Conservation (phyloP, 805 yeast species). For the Candida railenensis region DNA sequence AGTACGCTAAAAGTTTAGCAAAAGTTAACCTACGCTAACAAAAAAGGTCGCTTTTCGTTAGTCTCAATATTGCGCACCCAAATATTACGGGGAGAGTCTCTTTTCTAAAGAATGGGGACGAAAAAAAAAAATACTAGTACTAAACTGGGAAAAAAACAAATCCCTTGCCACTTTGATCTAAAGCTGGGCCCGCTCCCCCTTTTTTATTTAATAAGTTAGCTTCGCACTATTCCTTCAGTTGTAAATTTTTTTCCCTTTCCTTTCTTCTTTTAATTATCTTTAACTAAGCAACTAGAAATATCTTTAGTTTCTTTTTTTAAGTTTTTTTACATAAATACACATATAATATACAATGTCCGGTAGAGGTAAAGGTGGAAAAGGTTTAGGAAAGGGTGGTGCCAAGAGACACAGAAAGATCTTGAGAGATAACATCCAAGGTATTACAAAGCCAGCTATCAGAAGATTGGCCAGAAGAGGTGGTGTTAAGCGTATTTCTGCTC, state of each 20-base stretch:
- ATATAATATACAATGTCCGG: slow-evolving; percentile 73
- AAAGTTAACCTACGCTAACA: slow-evolving; percentile 4
- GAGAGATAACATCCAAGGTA: slow-evolving; percentile 99
- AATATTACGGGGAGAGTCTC: neutral
- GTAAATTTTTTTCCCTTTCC: neutral
- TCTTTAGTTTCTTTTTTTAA: slow-evolving; percentile 1
- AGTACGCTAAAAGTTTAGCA: neutral
- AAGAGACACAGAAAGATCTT: slow-evolving; percentile 99
- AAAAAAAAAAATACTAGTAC: slow-evolving; percentile 1
- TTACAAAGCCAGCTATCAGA: slow-evolving; percentile 99
- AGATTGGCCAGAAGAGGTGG: slow-evolving; percentile 99
- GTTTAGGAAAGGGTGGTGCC: slow-evolving; percentile 99
- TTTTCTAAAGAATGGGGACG: neutral
- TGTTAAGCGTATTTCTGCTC: slow-evolving; percentile 99
- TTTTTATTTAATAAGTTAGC: slow-evolving; percentile 4
- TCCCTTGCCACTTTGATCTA: neutral
- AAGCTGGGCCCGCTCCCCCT: neutral
- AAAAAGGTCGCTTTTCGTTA: slow-evolving; percentile 5
- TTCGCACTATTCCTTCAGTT: neutral
- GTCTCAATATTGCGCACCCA: slow-evolving; percentile 8
- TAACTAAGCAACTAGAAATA: slow-evolving; percentile 2
- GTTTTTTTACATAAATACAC: slow-evolving; percentile 5
- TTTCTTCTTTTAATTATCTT: neutral
- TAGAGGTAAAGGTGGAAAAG: slow-evolving; percentile 99
- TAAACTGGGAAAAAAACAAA: neutral